Base-by-base conservation (phyloP, 495 filamentous ascomycete genomes). In the Neurospora sp. region DNA sequence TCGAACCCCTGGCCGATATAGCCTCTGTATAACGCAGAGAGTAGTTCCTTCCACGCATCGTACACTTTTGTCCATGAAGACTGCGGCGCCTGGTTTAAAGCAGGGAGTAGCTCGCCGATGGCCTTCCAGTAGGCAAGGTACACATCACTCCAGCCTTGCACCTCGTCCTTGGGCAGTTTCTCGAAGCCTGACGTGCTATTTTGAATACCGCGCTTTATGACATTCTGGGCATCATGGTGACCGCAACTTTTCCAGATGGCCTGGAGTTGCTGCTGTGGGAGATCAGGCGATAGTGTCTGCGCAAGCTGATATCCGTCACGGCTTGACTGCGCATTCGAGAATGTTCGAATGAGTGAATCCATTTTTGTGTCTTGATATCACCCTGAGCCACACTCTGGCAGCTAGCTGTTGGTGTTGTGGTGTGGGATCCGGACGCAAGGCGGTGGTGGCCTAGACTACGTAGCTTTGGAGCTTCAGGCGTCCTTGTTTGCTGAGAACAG, bases 41-140 rank as follows among this genome's bases (percentile, higher is more conserved):
- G 83, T 71, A 97, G 75, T 9, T 93, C 92, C 77, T 92, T 95
- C 95, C 95, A 98, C 9, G 88, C 84, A 60, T 93, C 90, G 79
- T 96, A 98, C 0, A 94, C 92, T 42, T 86, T 89, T 11, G 85
- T 84, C 90, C 92, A 94, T 72, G 90, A 88, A 12, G 86, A 85
- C 76, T 88, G 82, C 2, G 76, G 80, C 72, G 78, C 73, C 71
- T 75, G 70, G n/a, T 81, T 84, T 39, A 90, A 87, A 1, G 86
- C 87, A 37, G 83, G 84, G 49, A 93, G 80, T 18, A 97, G 82
- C 77, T 91, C 90, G 39, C 88, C 90, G 18, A 91, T 80, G 35
- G 92, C 91, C 75, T 91, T 92, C 93, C 94, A 98, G 79, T 93
- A 97, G 8, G 88, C 86, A 62, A 86, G 82, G 77, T 94, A 97